Evolutionary conservation across 2,329 filamentous ascomycete species (phyloP), one percentile per base, ranked within the genome.

Genomic region (Ascochyta clinopodiicola): DNA sequence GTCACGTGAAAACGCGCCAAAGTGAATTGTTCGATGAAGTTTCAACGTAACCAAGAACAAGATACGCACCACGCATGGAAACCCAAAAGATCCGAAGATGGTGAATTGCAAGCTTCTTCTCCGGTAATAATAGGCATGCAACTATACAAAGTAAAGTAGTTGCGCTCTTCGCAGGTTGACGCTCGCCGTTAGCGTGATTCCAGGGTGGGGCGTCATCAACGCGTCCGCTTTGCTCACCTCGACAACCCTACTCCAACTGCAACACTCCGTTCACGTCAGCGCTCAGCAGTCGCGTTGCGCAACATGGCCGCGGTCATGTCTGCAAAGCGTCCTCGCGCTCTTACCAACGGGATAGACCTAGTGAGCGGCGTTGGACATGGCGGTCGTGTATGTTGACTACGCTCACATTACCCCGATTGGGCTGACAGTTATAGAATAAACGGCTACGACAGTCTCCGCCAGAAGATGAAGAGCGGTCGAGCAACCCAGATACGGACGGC

Each of bases 251-350:
- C 19, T 43, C 36, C 42, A 35, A 29, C 21, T 43, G 34, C 24
- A 35, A 44, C 27, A 19, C 49, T 37, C 27, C 31, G 4, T 13
- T 29, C 27, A 42, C 34, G 29, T 45, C 34, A 37, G 29, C 24
- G 17, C 40, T 24, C 44, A 39, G 22, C 27, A 39, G 22, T 48
- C 17, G 32, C 47, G 37, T 44, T 21, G 51, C 13, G 56, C 51
- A 50, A 49, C 25, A 72, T 71, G 67, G 69, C 68, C 40, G 64
- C 63, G 21, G 66, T 68, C 51, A 64, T 69, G 56, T 66, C 67
- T 42, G 63, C 67, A 21, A 75, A 75, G 63, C 71, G 73, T n/a
- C 61, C 63, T 40, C 68, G 66, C 37, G 66, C 65, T 24, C 56
- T 67, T 3, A 69, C 65, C 4, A 60, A 63, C 29, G 60, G 60